phyloP scores from a whole-genome alignment of 495 filamentous ascomycete species.

The Aspergillus leporis region DNA sequence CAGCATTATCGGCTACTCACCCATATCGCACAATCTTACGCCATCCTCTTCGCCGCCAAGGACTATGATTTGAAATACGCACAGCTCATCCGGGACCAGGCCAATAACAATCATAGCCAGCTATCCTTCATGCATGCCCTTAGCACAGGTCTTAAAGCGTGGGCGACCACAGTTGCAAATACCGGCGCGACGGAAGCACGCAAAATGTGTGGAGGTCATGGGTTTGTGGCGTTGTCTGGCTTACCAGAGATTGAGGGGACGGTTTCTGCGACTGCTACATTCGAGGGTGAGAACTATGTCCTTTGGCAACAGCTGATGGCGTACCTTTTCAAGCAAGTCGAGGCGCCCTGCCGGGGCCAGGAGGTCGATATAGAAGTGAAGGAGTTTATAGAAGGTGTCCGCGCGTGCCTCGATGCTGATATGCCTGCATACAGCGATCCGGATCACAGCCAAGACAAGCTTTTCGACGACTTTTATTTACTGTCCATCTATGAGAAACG shows the following conservation, averaged over 20 bases:
- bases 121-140: background rate
- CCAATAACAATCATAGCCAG: background rate
- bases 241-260: slow-evolving; percentile 34
- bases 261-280: slow-evolving; percentile 35
- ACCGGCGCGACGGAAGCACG: background rate
- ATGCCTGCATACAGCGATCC: background rate
- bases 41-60: background rate
- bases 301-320: slow-evolving; percentile 38
- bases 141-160: background rate
- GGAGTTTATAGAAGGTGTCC: background rate
- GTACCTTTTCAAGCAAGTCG: slow-evolving; percentile 32
- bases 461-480: background rate
- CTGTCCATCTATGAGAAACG: background rate
- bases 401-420: background rate
- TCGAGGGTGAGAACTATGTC: slow-evolving; percentile 49
- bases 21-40: background rate
- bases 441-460: background rate
- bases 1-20: background rate
- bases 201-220: slow-evolving; percentile 39
- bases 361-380: background rate
- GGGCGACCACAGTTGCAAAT: background rate
- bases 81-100: background rate
- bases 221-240: slow-evolving; percentile 36
- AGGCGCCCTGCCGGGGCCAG: background rate
- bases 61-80: background rate